Conservation (phyloP, 345 rosid genomes). For the Theobroma cacao region DNA sequence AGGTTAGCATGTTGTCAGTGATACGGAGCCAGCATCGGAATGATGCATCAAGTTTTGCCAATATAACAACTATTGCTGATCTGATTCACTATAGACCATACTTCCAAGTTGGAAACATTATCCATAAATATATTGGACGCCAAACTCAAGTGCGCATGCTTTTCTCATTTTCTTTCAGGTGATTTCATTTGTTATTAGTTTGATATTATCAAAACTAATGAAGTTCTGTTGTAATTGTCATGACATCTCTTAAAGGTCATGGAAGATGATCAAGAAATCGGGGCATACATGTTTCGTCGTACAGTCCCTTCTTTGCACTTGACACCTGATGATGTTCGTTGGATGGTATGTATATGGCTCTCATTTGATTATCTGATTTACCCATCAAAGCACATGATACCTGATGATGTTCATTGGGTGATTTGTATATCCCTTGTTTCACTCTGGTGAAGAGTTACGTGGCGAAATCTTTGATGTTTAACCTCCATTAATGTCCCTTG, state of each 20-base stretch:
- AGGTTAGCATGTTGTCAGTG: constrained; percentile 69
- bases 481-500: not conserved
- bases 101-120: constrained; percentile 87
- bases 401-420: not conserved
- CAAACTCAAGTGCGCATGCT: constrained; percentile 71
- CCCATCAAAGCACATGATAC: not conserved
- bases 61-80: constrained; percentile 69
- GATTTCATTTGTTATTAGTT: not conserved
- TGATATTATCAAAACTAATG: not conserved
- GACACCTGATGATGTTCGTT: constrained; percentile 90
- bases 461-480: not conserved
- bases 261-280: constrained; percentile 95
- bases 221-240: constrained; percentile 10
- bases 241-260: constrained; percentile 55
- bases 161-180: constrained; percentile 8
- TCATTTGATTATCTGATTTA: constrained; percentile 4
- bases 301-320: constrained; percentile 87
- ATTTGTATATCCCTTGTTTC: not conserved
- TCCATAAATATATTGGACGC: constrained; percentile 87
- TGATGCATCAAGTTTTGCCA: constrained; percentile 55
- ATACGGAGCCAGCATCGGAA: constrained; percentile 49
- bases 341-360: constrained; percentile 68
- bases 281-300: constrained; percentile 91
- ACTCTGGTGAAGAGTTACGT: not conserved
- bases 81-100: constrained; percentile 59